A percentile compares a stretch with the other conserved stretches of the same genome.
phyloP scores from a whole-genome alignment of 371 early-diverging fungal species.

The Mortierella polycephala region DNA sequence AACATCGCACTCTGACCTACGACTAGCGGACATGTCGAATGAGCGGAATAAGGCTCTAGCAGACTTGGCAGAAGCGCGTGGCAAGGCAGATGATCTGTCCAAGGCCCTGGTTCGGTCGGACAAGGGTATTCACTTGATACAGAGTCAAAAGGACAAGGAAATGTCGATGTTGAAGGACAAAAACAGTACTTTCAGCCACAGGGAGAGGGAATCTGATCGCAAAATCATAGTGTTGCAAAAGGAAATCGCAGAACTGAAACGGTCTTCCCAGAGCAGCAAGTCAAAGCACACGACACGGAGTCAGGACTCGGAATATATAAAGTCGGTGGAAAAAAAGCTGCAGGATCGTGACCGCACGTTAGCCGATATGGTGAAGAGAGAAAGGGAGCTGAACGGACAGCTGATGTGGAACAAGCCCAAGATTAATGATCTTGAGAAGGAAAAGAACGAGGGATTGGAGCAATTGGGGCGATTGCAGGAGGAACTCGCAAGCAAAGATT shows the following conservation, averaged over 20 bases:
- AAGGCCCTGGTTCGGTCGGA: conserved; percentile 21
- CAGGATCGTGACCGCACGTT: not conserved
- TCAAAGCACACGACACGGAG: not conserved
- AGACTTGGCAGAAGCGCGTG: conserved; percentile 16
- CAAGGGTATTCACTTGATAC: conserved; percentile 12
- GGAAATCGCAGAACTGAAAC: too few relatives aligned
- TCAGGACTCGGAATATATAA: conserved; percentile 3
- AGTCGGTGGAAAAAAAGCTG: not conserved
- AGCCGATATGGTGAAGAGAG: not conserved
- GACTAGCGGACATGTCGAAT: not conserved
- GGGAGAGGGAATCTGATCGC: not conserved
- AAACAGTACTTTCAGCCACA: not conserved
- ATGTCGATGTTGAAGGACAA: not conserved
- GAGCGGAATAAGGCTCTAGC: conserved; percentile 7
- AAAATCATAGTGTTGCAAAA: too few relatives aligned
- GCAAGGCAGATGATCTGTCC: conserved; percentile 10
- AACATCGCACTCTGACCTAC: not conserved
- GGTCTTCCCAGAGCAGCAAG: not conserved
- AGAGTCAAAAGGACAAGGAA: conserved; percentile 8
- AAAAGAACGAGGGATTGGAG: conserved; percentile 23
- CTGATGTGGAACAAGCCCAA: conserved; percentile 5
- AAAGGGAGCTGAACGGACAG: conserved; percentile 5
- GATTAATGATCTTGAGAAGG: conserved; percentile 13
- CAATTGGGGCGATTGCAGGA: conserved; percentile 23
- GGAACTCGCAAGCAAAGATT: conserved; percentile 25